Conservation (phyloP, 805 yeast genomes). For the Barnettozyma wickerhamii region DNA sequence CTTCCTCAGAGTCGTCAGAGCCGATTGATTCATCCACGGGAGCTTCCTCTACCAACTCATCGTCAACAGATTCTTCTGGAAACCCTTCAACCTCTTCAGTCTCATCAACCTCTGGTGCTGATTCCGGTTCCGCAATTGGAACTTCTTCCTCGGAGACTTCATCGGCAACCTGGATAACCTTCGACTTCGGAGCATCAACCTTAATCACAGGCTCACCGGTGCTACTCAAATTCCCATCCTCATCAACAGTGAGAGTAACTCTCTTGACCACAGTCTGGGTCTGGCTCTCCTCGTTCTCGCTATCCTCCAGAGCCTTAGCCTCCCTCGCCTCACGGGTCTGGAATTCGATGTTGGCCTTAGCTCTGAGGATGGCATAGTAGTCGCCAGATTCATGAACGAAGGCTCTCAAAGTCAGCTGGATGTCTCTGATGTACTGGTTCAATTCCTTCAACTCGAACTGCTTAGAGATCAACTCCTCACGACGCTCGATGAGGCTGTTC, state of each 20-base stretch:
- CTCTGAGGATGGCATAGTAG: slow-evolving; percentile 51
- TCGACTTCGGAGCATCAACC: too few relatives aligned
- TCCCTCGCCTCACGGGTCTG: slow-evolving; percentile 49
- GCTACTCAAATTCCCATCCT: too few relatives aligned
- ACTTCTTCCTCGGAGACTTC: slow-evolving; percentile 1
- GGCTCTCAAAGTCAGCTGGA: slow-evolving; percentile 39
- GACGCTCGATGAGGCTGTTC: slow-evolving; percentile 45
- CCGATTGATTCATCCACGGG: slow-evolving; percentile 2
- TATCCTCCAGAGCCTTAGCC: slow-evolving; percentile 9
- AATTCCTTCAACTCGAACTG: slow-evolving; percentile 29
- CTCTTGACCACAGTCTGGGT: not conserved
- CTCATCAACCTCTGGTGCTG: not conserved
- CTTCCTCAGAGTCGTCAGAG: not conserved
- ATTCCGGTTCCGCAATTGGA: not conserved
- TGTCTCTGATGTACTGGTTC: slow-evolving; percentile 29
- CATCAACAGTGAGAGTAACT: slow-evolving; percentile 4
- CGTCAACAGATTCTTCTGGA: slow-evolving; percentile 6
- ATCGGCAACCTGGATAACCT: too few relatives aligned
- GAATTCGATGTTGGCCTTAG: slow-evolving; percentile 54
- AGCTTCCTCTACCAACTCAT: not conserved
- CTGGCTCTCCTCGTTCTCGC: not conserved
- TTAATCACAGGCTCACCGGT: too few relatives aligned
- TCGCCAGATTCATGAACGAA: slow-evolving; percentile 58
- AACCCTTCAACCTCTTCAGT: slow-evolving; percentile 1
- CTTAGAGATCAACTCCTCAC: slow-evolving; percentile 45